These are phyloP conservation scores for Agapanthus africanus DNA, from an alignment of 106 monocot genomes.

Conservation along the genomic window DNA sequence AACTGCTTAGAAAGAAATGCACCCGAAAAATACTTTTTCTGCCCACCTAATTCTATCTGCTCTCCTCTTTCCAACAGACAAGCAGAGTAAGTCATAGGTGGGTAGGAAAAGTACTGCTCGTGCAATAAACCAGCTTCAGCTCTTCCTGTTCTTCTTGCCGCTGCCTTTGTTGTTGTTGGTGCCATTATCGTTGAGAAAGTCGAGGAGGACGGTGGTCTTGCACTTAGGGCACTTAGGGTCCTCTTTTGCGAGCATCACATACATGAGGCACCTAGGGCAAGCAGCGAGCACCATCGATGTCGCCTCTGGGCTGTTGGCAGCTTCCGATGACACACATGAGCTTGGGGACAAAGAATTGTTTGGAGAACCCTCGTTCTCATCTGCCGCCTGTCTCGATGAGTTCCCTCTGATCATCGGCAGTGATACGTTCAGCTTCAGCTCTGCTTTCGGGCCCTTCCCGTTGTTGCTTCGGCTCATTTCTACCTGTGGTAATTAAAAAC, in stretches of 20 bases:
- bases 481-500: too few relatives aligned
- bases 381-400: constrained; percentile 21
- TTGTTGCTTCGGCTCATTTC: constrained; percentile 57
- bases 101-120: not conserved
- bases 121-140: not conserved
- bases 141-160: constrained; percentile 19
- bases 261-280: constrained; percentile 86
- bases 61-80: not conserved
- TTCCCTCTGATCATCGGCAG: constrained; percentile 22
- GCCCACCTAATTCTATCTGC: not conserved
- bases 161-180: constrained; percentile 3
- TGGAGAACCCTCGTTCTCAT: constrained; percentile 21
- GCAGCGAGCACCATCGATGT: constrained; percentile 83
- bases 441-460: constrained; percentile 46
- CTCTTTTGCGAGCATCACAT: constrained; percentile 84
- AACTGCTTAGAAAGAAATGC: not conserved
- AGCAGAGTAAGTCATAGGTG: not conserved
- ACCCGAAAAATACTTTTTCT: not conserved
- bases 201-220: constrained; percentile 74
- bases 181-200: constrained; percentile 44
- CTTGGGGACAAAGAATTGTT: constrained; percentile 24
- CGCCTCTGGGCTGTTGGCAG: constrained; percentile 31
- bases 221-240: constrained; percentile 90
- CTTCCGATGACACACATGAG: constrained; percentile 22
- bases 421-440: constrained; percentile 64